Conservation (phyloP, 169 alveolate species). For the Plasmodium vivax region DNA sequence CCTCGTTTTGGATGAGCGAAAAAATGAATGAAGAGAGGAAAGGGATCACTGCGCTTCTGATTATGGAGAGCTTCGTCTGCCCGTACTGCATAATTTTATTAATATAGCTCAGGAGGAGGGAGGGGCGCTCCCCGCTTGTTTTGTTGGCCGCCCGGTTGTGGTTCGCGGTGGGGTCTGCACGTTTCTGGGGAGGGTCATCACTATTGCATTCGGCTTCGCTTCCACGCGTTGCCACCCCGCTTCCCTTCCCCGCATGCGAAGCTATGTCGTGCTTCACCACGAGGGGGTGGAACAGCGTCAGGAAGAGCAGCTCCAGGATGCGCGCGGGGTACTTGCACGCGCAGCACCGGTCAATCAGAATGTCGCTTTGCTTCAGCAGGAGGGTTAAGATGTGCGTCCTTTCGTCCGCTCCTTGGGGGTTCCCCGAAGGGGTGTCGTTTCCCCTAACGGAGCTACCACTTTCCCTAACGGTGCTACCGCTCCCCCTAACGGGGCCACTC, state of each 20-base stretch:
- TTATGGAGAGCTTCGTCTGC: slow-evolving; percentile 13
- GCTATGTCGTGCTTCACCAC: slow-evolving; percentile 19
- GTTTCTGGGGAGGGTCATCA: neutral
- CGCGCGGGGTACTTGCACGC: slow-evolving; percentile 31
- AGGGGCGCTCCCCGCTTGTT: neutral
- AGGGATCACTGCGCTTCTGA: slow-evolving; percentile 34
- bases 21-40: slow-evolving; percentile 46
- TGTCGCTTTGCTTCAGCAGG: slow-evolving; percentile 20
- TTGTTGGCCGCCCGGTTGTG: neutral
- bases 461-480: neutral
- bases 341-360: slow-evolving; percentile 24
- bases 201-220: neutral
- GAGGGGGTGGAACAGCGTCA: slow-evolving; percentile 31
- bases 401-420: neutral
- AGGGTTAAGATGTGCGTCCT: neutral
- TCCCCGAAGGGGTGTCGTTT: neutral
- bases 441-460: neutral
- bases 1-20: slow-evolving; percentile 39
- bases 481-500: too few species aligned
- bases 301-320: slow-evolving; percentile 6
- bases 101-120: neutral
- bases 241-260: neutral
- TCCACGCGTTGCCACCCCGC: neutral
- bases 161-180: neutral
- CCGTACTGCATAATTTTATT: slow-evolving; percentile 25